Base-by-base conservation (phyloP, 2,329 filamentous ascomycete species). In the Venturia oleaginea region DNA sequence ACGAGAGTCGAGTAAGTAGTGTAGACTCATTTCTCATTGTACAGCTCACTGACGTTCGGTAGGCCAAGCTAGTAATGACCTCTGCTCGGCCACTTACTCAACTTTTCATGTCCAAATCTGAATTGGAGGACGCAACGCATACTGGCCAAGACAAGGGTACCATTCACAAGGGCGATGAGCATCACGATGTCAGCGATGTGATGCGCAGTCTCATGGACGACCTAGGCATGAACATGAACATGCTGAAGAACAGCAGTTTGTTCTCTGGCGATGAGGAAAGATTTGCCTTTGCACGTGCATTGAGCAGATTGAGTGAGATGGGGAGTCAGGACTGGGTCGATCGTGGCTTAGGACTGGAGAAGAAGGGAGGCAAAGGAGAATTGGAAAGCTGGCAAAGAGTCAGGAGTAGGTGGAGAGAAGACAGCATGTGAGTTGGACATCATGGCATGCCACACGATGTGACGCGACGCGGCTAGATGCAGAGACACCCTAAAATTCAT, bases 201-300 rank as follows among this genome's bases (percentile, higher is more conserved):
- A 89, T 95, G 86, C 84, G 89, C 66, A 86, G 85, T 71, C 82
- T 96, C 71, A 90, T 96, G 84, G 91, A 96, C 70, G 91, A 96
- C 72, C 77, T 97, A 59, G 91, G 91, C 46, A 84, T 92, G 78
- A 92, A 89, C 70, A 92, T 94, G 78, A 82, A 86, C 61, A 87
- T 90, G 76, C 80, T 99, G 70, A 96, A 96, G 79, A 87, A 87
- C 68, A 91, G 88, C 51, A 90, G 84, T 68, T 84, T 97, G 46
- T 99, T 99, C 75, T 90, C 88, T 1, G 94, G 94, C 48, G 94
- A 97, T 65, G 94, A 99, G 78, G 94, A 99, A 77, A 85, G 91
- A 0, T 99, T 99, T 78, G 94, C 94, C 0, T 99, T 99, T 79
- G 92, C 92, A 30, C 81, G 94, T 63, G 94, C 94, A 1, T 75